Evolutionary conservation across 768 basidiomycete species (phyloP), one percentile per base, ranked within the genome.

Genomic region (Chlorophyllum brunneum): DNA sequence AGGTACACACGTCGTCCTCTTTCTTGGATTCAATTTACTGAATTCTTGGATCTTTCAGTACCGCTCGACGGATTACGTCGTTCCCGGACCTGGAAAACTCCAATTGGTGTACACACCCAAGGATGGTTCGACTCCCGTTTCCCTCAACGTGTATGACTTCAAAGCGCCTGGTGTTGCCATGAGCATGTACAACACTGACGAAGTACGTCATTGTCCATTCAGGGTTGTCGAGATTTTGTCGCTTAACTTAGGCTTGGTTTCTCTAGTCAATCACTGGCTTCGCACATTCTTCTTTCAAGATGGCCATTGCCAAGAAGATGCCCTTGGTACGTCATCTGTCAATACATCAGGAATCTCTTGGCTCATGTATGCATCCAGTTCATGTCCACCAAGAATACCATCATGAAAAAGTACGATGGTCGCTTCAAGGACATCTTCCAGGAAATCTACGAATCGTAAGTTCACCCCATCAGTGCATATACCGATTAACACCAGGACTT

Each of bases 371-470:
- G 11, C 18, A 41, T 22, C 18, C 47, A 90, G 83, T 98, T 95
- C 79, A 83, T 98, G 89, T 94, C 92, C 9, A 98, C 95, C 36
- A 98, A 99, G 76, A 98, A 95, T 72, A 95, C 92, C 20, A 95
- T 95, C 70, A 64, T 95, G 65, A 95, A 99, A 76, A 94, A 87
- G 66, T 99, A 99, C 68, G 97, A 98, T 63, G 97, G 97, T 38
- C 83, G 95, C 26, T 99, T 98, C 83, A 99, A 99, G 77, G 97
- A 99, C 63, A 94, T 95, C 65, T 97, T 99, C 85, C 85, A 98
- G 68, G 93, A 97, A 63, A 86, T 98, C 62, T 99, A 92, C 67
- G 91, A 95, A 5, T 62, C 74, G 76, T 81, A 52, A 48, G 78
- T 72, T 30, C 34, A 56, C 16, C 29, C 36, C 22, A 18, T 16